These are phyloP conservation scores for Candida pseudoviswanathii DNA, from an alignment of 1,139 yeast species.

Conservation along the genomic window DNA sequence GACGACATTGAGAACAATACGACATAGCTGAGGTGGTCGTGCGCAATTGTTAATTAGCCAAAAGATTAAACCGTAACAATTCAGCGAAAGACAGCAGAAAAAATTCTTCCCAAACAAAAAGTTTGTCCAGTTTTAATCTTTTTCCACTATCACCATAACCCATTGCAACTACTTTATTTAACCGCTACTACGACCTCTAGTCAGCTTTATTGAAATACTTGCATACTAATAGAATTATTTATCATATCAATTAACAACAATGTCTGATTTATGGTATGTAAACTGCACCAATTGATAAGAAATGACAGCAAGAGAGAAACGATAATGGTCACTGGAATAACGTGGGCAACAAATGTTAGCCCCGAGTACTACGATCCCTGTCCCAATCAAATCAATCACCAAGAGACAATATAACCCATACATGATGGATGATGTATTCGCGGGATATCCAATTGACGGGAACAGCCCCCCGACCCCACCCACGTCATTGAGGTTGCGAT, in stretches of 20 bases:
- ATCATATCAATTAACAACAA: slow-evolving; percentile 18
- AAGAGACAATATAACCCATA: background rate
- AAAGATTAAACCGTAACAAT: background rate
- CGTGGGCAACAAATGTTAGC: background rate
- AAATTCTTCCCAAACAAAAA: slow-evolving; percentile 5
- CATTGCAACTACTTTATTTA: slow-evolving; percentile 3
- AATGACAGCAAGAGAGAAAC: background rate
- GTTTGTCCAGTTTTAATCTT: slow-evolving; percentile 5
- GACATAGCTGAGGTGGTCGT: background rate
- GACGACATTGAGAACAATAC: background rate
- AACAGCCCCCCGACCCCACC: background rate
- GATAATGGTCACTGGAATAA: background rate
- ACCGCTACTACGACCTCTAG: background rate
- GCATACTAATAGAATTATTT: background rate
- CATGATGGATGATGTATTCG: background rate
- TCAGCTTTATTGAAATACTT: background rate
- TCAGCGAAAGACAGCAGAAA: background rate
- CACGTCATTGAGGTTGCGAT: background rate
- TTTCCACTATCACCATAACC: slow-evolving; percentile 2
- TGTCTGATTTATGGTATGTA: slow-evolving; percentile 63
- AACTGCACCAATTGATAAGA: slow-evolving; percentile 1
- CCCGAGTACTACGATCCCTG: too few relatives aligned
- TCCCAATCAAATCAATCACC: background rate
- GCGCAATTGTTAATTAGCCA: background rate
- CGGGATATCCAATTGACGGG: background rate